Base-by-base conservation (phyloP, 495 filamentous ascomycete species). In the Penicillium canariense region DNA sequence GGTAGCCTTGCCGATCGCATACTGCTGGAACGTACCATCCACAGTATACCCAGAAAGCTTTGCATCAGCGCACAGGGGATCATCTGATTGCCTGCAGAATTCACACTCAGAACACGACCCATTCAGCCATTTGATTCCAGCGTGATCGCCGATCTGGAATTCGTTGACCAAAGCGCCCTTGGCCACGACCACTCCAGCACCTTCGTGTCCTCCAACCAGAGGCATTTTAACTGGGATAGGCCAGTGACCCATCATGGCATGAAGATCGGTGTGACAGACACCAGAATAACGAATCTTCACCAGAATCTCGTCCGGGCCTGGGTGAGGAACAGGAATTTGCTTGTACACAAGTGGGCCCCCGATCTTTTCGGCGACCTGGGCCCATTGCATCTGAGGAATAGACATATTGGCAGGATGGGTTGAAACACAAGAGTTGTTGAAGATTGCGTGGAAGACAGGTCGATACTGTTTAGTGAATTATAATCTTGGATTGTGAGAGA, bases 161-260 rank as follows among this genome's bases (percentile, higher is more conserved):
- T 89, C 87, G 10, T 80, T 73, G 18, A 90, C 90, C 8, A 91
- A 76, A 7, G 82, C 72, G 55, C 91, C 91, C 50, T 79, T 79
- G 22, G 89, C 89, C 17, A 95, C 91, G 28, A 96, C 88, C 34
- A 91, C 72, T 63, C 91, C 91, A 27, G 91, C 89, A 52, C 88
- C 92, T 73, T 96, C 91, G 73, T 97, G 92, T n/a, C 92, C 92
- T 61, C 92, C 91, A 35, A 97, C 86, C n/a, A 96, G 78, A 12
- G 90, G 88, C 17, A 87, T 70, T 75, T 96, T 96, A 57, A 81
- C 81, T 5, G 75, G 66, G 36, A 96, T 69, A 10, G 92, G 91
- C 90, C 91, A 96, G 74, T 96, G 88, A 56, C 92, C 90, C 48
- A 86, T 89, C 73, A 91, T 77, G 47, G 90, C 90, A 75, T 94